Conservation (phyloP, 257 asterid genomes). For the Solanum rostratum region DNA sequence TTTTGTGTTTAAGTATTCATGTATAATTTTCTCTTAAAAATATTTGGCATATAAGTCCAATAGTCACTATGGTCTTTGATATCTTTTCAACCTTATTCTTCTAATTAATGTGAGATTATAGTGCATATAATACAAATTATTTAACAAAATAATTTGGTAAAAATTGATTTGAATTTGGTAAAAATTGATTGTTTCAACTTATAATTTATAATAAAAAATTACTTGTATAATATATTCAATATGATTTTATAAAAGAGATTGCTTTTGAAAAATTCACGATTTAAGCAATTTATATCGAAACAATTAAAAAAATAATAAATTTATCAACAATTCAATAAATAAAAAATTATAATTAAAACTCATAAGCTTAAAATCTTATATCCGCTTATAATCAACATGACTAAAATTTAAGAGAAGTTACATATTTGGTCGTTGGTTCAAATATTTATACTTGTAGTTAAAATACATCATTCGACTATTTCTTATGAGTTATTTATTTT, state of each 20-base stretch:
- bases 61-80: neutral
- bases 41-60: neutral
- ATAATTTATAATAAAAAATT: no score
- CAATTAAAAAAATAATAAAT: neutral
- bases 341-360: neutral
- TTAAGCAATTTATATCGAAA: neutral
- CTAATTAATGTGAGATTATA: neutral
- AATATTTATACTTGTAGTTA: neutral
- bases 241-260: neutral
- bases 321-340: neutral
- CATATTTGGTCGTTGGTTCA: neutral
- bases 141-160: no score
- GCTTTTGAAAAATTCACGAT: neutral
- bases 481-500: neutral
- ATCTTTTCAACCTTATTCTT: neutral
- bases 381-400: neutral
- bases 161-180: no score
- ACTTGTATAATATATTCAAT: neutral
- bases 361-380: neutral
- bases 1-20: neutral
- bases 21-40: neutral
- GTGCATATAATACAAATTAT: neutral
- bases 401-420: neutral
- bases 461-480: no score
- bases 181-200: no score